Evolutionary conservation across 345 rosid species (phyloP), one percentile per base, ranked within the genome.

Genomic region (Crucihimalaya himalaica): DNA sequence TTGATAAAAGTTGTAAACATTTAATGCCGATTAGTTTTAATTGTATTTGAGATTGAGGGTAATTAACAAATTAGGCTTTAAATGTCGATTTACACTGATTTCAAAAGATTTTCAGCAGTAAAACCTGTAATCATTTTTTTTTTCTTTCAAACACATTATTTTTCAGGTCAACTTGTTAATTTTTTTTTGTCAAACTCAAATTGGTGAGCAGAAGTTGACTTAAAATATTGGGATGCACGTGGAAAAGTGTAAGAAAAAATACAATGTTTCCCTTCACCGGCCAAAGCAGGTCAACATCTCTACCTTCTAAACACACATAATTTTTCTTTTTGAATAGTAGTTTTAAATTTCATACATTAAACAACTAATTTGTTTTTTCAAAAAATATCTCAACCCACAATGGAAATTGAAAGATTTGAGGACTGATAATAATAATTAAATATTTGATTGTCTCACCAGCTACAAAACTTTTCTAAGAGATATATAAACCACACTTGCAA

Each of bases 271-370:
- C 55, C 71, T 66, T 71, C 81, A 71, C 81, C 77, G 81, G 73
- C 77, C 77, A 71, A 71, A 47, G 50, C 77, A 77, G 23, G 81
- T 77, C 80, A 59, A 66, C 77, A 71, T 77, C 80, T 70, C 62
- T 65, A 77, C 76, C 80, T 77, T 70, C 72, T 50, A 63, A 61
- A 23, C n/a, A 50, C 79, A 60, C 73, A 7, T n/a, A 35, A 12
- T 6, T n/a, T 15, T 37, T 9, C 21, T 53, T 10, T 40, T 69
- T 34, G 28, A 52, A 68, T 67, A 32, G n/a, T n/a, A n/a, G n/a
- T n/a, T n/a, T 37, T 58, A 37, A 37, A 11, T 8, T 45, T 43
- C 1, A 52, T 18, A 42, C 28, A 58, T 10, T 46, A 56, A 57
- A 19, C 20, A 64, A 31, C 6, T 23, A 8, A 12, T 35, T 45